These are phyloP conservation scores for Citrus sp. DNA, from an alignment of 345 rosid species.

Conservation along the genomic window DNA sequence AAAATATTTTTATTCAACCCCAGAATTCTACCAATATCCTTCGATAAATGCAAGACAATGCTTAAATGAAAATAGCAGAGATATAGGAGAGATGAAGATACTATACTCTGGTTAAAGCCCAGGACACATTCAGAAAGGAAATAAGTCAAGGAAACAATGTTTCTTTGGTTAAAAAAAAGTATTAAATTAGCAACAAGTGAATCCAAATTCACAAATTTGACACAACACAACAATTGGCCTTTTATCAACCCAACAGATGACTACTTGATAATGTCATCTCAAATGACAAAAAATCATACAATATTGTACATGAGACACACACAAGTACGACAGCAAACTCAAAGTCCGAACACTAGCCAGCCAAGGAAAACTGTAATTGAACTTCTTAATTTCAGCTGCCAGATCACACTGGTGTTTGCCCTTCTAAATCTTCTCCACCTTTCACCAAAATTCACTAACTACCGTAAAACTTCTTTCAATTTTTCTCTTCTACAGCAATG, in stretches of 20 bases:
- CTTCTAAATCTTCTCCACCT: not conserved
- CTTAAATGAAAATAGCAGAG: not conserved
- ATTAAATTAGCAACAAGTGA: not conserved
- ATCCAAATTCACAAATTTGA: not conserved
- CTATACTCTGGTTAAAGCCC: constrained; percentile 38
- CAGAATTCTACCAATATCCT: not conserved
- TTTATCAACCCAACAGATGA: not conserved
- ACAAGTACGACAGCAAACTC: not conserved
- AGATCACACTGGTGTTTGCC: not conserved
- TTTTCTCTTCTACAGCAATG: not conserved
- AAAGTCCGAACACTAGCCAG: not conserved
- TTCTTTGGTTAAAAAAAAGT: not conserved
- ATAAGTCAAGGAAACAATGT: constrained; percentile 31
- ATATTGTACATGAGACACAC: not conserved
- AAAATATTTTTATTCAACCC: not conserved
- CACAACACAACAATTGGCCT: not conserved
- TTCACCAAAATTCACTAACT: not conserved
- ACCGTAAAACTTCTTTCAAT: not conserved
- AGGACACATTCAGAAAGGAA: not conserved
- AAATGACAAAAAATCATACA: not conserved
- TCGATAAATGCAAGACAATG: not conserved
- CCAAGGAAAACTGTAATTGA: not conserved
- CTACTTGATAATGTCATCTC: not conserved
- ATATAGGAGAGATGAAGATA: constrained; percentile 10
- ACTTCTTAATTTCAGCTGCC: not conserved